A percentile compares a stretch with the other conserved stretches of the same genome.
Conservation (phyloP, 495 filamentous ascomycete species). For the Hypoxylon subgilvum region DNA sequence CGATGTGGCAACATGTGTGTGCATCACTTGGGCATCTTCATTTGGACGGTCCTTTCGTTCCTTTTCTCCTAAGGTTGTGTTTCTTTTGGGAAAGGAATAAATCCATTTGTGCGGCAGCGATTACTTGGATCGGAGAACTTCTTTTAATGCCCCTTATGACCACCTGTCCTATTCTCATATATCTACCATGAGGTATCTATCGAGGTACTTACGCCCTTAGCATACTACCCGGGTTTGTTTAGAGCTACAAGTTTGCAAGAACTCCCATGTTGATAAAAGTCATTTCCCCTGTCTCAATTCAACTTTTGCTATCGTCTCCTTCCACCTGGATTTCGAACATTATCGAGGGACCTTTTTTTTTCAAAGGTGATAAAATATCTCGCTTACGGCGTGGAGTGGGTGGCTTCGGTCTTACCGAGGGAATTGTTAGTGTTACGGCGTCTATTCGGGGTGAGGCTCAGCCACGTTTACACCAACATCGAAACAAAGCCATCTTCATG, state of each 20-base stretch:
- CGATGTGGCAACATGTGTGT: constrained; percentile 7
- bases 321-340: background rate
- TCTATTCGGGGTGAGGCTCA: constrained; percentile 32
- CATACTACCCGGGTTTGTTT: constrained; percentile 9
- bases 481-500: constrained; percentile 29
- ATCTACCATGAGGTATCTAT: constrained; percentile 16
- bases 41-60: background rate
- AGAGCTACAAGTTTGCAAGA: constrained; percentile 19
- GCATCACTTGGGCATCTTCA: constrained; percentile 1
- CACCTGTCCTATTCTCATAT: constrained; percentile 16
- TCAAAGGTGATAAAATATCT: constrained; percentile 33
- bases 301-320: constrained; percentile 6
- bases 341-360: constrained; percentile 2
- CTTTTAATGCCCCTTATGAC: constrained; percentile 29
- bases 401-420: constrained; percentile 33
- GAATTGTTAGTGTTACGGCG: constrained; percentile 29
- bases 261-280: constrained; percentile 9
- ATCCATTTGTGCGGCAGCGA: constrained; percentile 20
- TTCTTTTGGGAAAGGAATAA: constrained; percentile 28
- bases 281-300: background rate
- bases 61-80: constrained; percentile 17
- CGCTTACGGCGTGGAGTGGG: constrained; percentile 31
- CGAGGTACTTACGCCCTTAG: constrained; percentile 6
- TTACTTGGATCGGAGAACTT: constrained; percentile 21
- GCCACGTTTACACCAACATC: constrained; percentile 32